Percentiles rank a stretch among this genome's conserved stretches.
phyloP scores from a whole-genome alignment of 352 stramenopile species.

The Pythium guiyangense region DNA sequence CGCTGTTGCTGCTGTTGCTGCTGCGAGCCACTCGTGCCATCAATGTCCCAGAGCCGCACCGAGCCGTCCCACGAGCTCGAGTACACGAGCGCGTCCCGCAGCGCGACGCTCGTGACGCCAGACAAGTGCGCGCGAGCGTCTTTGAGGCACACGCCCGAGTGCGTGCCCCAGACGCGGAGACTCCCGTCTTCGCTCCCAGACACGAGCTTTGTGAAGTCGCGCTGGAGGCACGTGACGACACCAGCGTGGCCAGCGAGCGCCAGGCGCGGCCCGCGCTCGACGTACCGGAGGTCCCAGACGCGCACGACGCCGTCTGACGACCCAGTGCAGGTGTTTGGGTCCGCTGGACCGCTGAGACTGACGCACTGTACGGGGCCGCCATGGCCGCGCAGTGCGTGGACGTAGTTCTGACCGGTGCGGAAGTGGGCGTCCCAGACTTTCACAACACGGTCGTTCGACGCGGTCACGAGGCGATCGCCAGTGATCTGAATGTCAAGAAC shows the following conservation, averaged over 20 bases:
- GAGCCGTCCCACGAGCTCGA: no score
- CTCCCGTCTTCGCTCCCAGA: slow-evolving; percentile 71
- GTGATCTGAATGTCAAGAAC: slow-evolving; percentile 71
- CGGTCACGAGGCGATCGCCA: slow-evolving; percentile 64
- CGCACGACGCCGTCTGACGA: slow-evolving; percentile 67
- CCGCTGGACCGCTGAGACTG: slow-evolving; percentile 59
- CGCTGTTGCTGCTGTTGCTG: no score
- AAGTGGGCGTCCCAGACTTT: slow-evolving; percentile 82
- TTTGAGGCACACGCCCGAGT: slow-evolving; percentile 63
- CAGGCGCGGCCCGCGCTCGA: slow-evolving; percentile 60
- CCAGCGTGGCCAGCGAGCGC: slow-evolving; percentile 46
- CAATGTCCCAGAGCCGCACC: no score
- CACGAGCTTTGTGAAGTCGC: slow-evolving; percentile 78
- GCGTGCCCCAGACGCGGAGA: slow-evolving; percentile 75
- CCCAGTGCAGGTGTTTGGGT: slow-evolving; percentile 76
- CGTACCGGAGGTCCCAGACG: slow-evolving; percentile 80
- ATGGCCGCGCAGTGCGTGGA: slow-evolving; percentile 58
- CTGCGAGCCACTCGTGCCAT: no score
- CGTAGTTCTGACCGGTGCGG: slow-evolving; percentile 35
- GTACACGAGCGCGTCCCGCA: no score
- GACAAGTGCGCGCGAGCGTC: slow-evolving; percentile 17
- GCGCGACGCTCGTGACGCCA: no score
- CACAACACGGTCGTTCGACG: slow-evolving; percentile 66
- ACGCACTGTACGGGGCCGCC: slow-evolving; percentile 66
- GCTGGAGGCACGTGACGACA: slow-evolving; percentile 57